A percentile compares a stretch with the other conserved stretches of the same genome.
phyloP scores from a whole-genome alignment of 345 rosid genomes.

The Eucalyptus pumila region DNA sequence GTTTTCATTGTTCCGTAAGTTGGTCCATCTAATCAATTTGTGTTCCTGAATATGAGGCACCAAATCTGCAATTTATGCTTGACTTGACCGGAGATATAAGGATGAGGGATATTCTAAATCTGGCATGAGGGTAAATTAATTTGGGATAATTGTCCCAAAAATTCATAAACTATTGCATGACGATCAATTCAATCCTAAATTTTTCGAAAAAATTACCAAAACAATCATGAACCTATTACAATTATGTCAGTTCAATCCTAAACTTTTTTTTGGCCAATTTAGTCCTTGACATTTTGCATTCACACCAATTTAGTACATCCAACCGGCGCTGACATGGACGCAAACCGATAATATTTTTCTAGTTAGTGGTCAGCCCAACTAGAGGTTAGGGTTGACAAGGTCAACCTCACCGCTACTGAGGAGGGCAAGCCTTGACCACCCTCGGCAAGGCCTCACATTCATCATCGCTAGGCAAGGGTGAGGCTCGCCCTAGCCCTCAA shows the following conservation, averaged over 20 bases:
- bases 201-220: too few species aligned
- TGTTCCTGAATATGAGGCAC: not conserved
- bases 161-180: too few species aligned
- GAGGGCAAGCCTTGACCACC: too few species aligned
- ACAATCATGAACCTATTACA: fast-evolving
- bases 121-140: too few species aligned
- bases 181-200: too few species aligned
- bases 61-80: not conserved
- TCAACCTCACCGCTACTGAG: fast-evolving
- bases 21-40: not conserved
- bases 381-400: fast-evolving
- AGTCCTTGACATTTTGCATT: too few species aligned
- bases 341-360: too few species aligned
- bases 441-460: fast-evolving
- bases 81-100: not conserved
- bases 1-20: not conserved
- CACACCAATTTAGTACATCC: too few species aligned
- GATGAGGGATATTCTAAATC: not conserved
- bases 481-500: too few species aligned
- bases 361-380: fast-evolving
- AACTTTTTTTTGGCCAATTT: too few species aligned
- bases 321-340: fast-evolving
- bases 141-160: too few species aligned
- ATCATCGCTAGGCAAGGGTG: too few species aligned
- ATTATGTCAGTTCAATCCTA: fast-evolving